Evolutionary conservation across 108 stramenopile genomes (phyloP).

Genomic region (Discostella pseudostelligera): DNA sequence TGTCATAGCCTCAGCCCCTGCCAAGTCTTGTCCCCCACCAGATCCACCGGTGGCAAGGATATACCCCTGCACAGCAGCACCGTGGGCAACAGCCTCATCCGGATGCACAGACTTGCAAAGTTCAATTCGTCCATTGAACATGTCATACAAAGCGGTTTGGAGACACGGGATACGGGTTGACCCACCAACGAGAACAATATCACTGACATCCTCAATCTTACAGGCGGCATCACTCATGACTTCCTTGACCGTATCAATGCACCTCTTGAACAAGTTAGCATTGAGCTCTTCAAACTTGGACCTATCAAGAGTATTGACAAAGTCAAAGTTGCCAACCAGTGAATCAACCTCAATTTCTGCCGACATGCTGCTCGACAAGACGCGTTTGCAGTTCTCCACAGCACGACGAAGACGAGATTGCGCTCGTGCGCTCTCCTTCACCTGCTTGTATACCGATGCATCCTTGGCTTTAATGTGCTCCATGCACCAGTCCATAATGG

Average conservation of each 20-base stretch:
- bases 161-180: slow-evolving; percentile 67
- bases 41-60: slow-evolving; percentile 64
- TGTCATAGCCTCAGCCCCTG: slow-evolving; percentile 48
- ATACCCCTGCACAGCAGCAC: slow-evolving; percentile 77
- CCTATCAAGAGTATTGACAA: slow-evolving; percentile 43
- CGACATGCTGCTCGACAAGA: slow-evolving; percentile 54
- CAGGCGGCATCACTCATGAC: slow-evolving; percentile 75
- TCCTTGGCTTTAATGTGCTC: slow-evolving; percentile 66
- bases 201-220: slow-evolving; percentile 60
- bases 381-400: slow-evolving; percentile 81
- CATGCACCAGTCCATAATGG: slow-evolving; percentile 79
- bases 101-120: slow-evolving; percentile 74
- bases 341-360: slow-evolving; percentile 65
- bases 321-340: slow-evolving; percentile 50
- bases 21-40: slow-evolving; percentile 63
- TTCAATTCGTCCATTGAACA: slow-evolving; percentile 69
- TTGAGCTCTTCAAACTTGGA: slow-evolving; percentile 59
- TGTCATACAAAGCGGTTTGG: slow-evolving; percentile 51
- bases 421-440: slow-evolving; percentile 52
- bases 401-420: slow-evolving; percentile 66
- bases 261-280: slow-evolving; percentile 52
- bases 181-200: slow-evolving; percentile 76
- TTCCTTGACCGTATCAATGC: slow-evolving; percentile 73
- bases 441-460: slow-evolving; percentile 46
- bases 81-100: slow-evolving; percentile 72